phyloP scores from a whole-genome alignment of 768 basidiomycete species.

The Coprinopsis cinerea region DNA sequence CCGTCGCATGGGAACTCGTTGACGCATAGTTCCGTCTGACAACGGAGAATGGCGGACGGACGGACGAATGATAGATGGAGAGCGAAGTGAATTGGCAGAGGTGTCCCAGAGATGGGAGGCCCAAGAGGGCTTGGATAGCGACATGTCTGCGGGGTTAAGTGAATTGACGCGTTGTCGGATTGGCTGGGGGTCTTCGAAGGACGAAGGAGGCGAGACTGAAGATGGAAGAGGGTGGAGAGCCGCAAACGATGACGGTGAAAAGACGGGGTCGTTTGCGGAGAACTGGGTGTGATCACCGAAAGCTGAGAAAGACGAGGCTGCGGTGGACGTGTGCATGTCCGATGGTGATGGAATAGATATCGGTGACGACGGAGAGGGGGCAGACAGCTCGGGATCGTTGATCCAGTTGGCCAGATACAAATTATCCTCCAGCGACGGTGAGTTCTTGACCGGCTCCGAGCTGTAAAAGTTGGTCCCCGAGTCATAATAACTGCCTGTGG shows the following conservation, averaged over 20 bases:
- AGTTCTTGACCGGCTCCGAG: constrained; percentile 35
- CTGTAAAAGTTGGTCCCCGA: constrained; percentile 34
- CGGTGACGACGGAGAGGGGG: constrained; percentile 44
- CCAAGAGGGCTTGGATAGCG: constrained; percentile 58
- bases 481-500: constrained; percentile 32
- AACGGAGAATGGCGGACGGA: constrained; percentile 46
- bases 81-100: constrained; percentile 36
- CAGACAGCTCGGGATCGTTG: constrained; percentile 46
- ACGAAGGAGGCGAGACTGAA: constrained; percentile 53
- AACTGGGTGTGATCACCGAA: constrained; percentile 44
- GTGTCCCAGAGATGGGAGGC: constrained; percentile 59
- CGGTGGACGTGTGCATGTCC: constrained; percentile 33
- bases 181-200: constrained; percentile 41
- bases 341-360: constrained; percentile 54
- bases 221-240: constrained; percentile 57
- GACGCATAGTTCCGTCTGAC: constrained; percentile 33
- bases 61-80: constrained; percentile 38
- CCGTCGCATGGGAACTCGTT: constrained; percentile 37
- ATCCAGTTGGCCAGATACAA: constrained; percentile 56
- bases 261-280: constrained; percentile 38
- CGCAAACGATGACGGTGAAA: constrained; percentile 59
- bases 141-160: constrained; percentile 56
- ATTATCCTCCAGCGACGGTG: constrained; percentile 35
- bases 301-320: constrained; percentile 36
- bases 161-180: constrained; percentile 43